A percentile compares a stretch with the other conserved stretches of the same genome.
Evolutionary conservation across 2,329 filamentous ascomycete genomes (phyloP).

Genomic region (Aspergillus sp.): DNA sequence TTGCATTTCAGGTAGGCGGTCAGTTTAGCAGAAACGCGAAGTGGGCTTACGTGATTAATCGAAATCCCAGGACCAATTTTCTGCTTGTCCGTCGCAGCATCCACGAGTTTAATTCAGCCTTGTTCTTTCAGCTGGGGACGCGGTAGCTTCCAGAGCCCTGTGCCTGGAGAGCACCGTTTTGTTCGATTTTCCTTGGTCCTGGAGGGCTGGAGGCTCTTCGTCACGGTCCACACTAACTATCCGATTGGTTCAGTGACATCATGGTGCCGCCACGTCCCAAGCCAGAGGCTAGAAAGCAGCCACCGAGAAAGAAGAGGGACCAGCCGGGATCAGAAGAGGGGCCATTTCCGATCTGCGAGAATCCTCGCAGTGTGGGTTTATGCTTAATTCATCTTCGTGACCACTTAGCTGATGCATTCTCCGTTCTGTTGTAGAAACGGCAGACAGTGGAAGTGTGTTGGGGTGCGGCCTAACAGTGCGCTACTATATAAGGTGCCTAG

Average conservation of each 20-base stretch:
- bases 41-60: background rate
- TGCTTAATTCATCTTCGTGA: background rate
- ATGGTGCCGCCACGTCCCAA: background rate
- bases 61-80: background rate
- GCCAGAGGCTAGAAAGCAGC: background rate
- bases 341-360: background rate
- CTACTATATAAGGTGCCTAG: no score
- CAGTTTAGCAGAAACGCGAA: background rate
- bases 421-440: background rate
- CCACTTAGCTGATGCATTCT: background rate
- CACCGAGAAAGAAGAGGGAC: background rate
- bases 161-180: background rate
- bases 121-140: background rate
- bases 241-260: background rate
- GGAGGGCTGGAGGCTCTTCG: background rate
- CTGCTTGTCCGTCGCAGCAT: background rate
- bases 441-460: background rate
- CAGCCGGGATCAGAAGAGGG: background rate
- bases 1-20: background rate
- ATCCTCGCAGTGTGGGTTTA: background rate
- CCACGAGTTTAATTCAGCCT: background rate
- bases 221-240: background rate
- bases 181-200: background rate
- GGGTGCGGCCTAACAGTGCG: no score
- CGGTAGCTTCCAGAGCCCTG: background rate